Percentiles rank a stretch among this genome's conserved stretches.
These are phyloP conservation scores for Beauveria caledonica DNA, from an alignment of 2,329 filamentous ascomycete genomes.

Conservation along the genomic window DNA sequence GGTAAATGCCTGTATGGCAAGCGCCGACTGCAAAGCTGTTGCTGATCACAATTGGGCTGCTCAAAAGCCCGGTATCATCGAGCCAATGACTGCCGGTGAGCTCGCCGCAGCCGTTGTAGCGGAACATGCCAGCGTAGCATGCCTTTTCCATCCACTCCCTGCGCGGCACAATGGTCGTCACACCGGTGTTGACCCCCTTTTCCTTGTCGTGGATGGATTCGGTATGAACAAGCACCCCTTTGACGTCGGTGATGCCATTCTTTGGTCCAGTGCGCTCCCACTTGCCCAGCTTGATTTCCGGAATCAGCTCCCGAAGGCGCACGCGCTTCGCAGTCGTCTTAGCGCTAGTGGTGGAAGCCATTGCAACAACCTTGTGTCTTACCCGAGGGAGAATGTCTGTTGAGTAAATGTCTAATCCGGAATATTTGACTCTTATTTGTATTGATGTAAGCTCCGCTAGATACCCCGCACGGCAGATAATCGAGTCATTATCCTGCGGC, in stretches of 20 bases:
- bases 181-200: conserved; percentile 33
- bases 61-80: conserved; percentile 46
- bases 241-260: conserved; percentile 38
- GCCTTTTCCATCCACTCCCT: conserved; percentile 32
- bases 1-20: conserved; percentile 46
- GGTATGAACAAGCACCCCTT: conserved; percentile 34
- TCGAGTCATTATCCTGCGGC: neutral
- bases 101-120: conserved; percentile 53
- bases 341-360: neutral
- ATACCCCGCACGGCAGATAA: neutral
- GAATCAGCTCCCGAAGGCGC: conserved; percentile 32
- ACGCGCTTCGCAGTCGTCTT: neutral
- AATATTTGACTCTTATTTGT: neutral
- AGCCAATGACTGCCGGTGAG: conserved; percentile 51
- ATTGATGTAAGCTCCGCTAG: neutral
- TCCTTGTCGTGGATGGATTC: conserved; percentile 27
- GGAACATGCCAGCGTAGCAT: conserved; percentile 39
- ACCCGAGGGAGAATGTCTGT: neutral
- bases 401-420: neutral
- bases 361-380: neutral
- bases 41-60: conserved; percentile 49
- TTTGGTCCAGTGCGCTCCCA: conserved; percentile 31
- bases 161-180: conserved; percentile 37
- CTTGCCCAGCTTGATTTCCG: conserved; percentile 30
- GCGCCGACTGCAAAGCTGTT: conserved; percentile 48